Base-by-base conservation (phyloP, 2,329 filamentous ascomycete species). In the Ophiostoma quercus region DNA sequence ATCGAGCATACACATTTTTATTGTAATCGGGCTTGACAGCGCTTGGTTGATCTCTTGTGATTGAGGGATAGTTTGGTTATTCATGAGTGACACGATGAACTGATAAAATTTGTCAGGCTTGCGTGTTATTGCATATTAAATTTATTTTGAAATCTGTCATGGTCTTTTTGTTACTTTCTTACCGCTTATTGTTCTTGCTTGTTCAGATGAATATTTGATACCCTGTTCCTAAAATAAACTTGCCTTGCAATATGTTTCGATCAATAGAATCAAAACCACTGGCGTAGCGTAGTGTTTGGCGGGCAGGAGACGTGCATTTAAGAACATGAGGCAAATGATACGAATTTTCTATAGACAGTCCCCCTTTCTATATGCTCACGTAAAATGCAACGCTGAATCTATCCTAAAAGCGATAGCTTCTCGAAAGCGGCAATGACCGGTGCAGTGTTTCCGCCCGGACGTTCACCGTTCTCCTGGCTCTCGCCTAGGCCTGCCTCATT, bases 371-470 rank as follows among this genome's bases (percentile, higher is more conserved):
- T 25, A 66, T 41, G 34, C 63, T 66, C 25, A 41, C 22, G 14
- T 34, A 66, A 6, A 51, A 11, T 32, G 54, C 2, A 62, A 25
- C 2, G n/a, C 5, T 6, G 16, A 11, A 29, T 29, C 67, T 76
- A 84, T 6, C 84, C 84, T 54, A 87, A 73, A 29, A 88, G 76
- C 16, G 82, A 80, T 68, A 88, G 74, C 76, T 80, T 84, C 75
- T 82, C 79, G 74, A 87, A 78, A 2, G 76, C 77, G 60, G 78
- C 79, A n/a, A 87, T 80, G 12, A 82, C 77, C 32, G 85, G 85
- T 47, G 83, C 79, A 69, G 82, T 80, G 74, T 82, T 79, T 14
- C n/a, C n/a, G 16, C 12, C 47, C n/a, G 60, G 43, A 29, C 47
- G 62, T 41, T 32, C 32, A 2, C 29, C 22, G 37, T 19, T 19